These are phyloP conservation scores for Balansia obtecta DNA, from an alignment of 2,329 filamentous ascomycete genomes.

Conservation along the genomic window DNA sequence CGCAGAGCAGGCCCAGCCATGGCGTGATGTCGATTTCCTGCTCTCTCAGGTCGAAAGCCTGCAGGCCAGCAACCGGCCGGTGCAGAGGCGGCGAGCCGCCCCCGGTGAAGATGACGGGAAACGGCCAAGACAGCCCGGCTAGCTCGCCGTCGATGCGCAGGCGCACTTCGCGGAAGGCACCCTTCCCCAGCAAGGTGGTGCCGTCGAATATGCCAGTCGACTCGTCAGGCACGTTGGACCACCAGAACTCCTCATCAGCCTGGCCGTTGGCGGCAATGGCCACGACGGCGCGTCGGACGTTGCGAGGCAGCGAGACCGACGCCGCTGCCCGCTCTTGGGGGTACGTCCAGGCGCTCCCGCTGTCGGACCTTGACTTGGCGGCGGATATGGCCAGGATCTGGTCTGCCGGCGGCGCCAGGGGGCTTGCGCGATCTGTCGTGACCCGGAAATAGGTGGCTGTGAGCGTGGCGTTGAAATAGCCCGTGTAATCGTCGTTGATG, in stretches of 20 bases:
- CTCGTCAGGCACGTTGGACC: constrained; percentile 59
- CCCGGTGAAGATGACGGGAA: constrained; percentile 71
- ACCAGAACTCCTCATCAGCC: constrained; percentile 73
- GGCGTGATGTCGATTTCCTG: constrained; percentile 74
- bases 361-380: constrained; percentile 25
- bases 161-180: constrained; percentile 68
- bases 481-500: constrained; percentile 58
- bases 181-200: constrained; percentile 50
- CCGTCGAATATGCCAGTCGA: constrained; percentile 45
- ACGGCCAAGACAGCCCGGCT: constrained; percentile 70
- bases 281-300: constrained; percentile 57
- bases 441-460: constrained; percentile 59
- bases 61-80: constrained; percentile 64
- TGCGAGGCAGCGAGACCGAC: constrained; percentile 49
- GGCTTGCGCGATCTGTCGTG: background rate
- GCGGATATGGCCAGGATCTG: constrained; percentile 56
- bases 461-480: constrained; percentile 58
- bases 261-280: constrained; percentile 70
- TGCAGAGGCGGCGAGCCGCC: constrained; percentile 67
- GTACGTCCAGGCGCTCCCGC: constrained; percentile 54
- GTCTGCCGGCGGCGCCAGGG: constrained; percentile 36
- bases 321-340: constrained; percentile 50
- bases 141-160: constrained; percentile 60
- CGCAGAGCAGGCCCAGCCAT: constrained; percentile 57
- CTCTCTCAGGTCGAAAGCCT: constrained; percentile 68